A percentile compares a stretch with the other conserved stretches of the same genome.
phyloP scores from a whole-genome alignment of 2,329 filamentous ascomycete genomes.

The Davidsoniella neocaledoniae region DNA sequence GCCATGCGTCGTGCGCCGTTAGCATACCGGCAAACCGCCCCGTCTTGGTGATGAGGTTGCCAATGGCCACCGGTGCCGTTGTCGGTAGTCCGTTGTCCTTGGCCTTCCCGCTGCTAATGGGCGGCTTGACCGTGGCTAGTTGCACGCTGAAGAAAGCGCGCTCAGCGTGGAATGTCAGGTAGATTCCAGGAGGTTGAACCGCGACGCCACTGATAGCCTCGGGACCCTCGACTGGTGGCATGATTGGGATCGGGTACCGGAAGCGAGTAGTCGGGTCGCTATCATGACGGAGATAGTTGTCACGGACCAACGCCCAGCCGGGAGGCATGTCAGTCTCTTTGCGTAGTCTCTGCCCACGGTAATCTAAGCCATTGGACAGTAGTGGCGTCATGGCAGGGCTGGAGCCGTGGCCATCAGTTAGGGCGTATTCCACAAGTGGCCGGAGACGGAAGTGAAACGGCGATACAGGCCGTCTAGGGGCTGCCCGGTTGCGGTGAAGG shows the following conservation, averaged over 20 bases:
- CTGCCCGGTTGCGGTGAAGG: conserved; percentile 18
- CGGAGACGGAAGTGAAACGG: conserved; percentile 24
- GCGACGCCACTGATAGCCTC: conserved; percentile 4
- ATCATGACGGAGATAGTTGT: conserved; percentile 24
- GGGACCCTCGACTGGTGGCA: conserved; percentile 1
- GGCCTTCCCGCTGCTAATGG: conserved; percentile 2
- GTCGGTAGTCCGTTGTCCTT: conserved; percentile 15
- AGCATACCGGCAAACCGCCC: conserved; percentile 26
- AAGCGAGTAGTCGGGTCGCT: conserved; percentile 24
- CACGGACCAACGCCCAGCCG: conserved; percentile 23
- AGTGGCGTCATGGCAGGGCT: conserved; percentile 18
- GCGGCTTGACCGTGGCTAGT: conserved; percentile 20
- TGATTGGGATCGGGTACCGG: conserved; percentile 26
- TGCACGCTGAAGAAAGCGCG: conserved; percentile 26
- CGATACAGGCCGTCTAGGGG: conserved; percentile 21
- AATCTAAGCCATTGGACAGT: conserved; percentile 23
- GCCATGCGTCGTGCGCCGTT: conserved; percentile 28
- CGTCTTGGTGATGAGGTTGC: conserved; percentile 24
- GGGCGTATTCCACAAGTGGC: conserved; percentile 22
- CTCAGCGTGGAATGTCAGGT: conserved; percentile 25
- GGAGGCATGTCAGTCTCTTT: conserved; percentile 21
- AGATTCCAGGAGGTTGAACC: conserved; percentile 21
- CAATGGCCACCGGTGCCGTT: conserved; percentile 26
- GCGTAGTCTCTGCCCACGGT: conserved; percentile 23
- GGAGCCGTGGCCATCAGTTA: conserved; percentile 23